These are phyloP conservation scores for Pyricularia sp. DNA, from an alignment of 2,329 filamentous ascomycete genomes.

Conservation along the genomic window DNA sequence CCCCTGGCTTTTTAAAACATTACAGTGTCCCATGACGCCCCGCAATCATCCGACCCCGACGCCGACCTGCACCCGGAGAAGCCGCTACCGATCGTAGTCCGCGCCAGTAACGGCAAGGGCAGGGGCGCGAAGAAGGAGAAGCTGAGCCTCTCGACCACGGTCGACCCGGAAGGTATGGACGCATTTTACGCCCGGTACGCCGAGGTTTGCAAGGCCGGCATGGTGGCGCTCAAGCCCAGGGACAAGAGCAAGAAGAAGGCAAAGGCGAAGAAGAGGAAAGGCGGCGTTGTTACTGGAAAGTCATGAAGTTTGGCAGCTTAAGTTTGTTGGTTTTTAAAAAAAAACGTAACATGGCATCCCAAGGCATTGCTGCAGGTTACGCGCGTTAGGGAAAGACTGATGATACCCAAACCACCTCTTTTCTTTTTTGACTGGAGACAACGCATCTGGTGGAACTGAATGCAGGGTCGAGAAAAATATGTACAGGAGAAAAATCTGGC, in stretches of 20 bases:
- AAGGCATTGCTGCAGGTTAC: neutral
- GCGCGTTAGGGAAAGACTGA: neutral
- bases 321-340: neutral
- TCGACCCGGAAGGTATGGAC: slow-evolving; percentile 67
- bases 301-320: neutral
- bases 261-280: slow-evolving; percentile 65
- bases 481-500: no score
- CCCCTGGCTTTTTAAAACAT: slow-evolving; percentile 9
- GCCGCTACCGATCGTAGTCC: slow-evolving; percentile 66
- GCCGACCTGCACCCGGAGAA: slow-evolving; percentile 49
- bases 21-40: slow-evolving; percentile 24
- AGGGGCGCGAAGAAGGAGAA: slow-evolving; percentile 45
- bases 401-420: neutral
- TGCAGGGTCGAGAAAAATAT: neutral
- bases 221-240: slow-evolving; percentile 84
- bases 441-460: neutral
- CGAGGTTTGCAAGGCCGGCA: slow-evolving; percentile 81
- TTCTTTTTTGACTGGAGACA: neutral
- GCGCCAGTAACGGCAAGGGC: slow-evolving; percentile 72
- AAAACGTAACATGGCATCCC: neutral
- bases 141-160: slow-evolving; percentile 74
- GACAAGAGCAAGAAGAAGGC: slow-evolving; percentile 82
- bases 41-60: slow-evolving; percentile 24
- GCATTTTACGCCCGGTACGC: slow-evolving; percentile 78
- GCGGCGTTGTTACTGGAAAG: slow-evolving; percentile 15